Base-by-base conservation (phyloP, 1,284 basidiomycete genomes). In the Ganoderma meredithae region DNA sequence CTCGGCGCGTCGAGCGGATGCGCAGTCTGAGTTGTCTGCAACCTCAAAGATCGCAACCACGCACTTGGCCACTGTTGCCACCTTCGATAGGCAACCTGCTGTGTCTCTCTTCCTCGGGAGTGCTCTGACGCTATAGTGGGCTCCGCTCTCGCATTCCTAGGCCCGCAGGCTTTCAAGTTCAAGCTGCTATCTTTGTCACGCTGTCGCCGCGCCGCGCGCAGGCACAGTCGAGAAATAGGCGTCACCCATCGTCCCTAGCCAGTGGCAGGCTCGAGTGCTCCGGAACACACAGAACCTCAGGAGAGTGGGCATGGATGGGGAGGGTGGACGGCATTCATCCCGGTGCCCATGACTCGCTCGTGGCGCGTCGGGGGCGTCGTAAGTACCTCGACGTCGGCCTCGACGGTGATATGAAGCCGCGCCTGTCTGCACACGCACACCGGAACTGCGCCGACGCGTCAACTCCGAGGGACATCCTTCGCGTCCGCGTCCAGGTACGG, bases 141-240 rank as follows among this genome's bases (percentile, higher is more conserved):
- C 25, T 6, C 7, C 19, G 33, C 55, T 8, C 3, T 56, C 15
- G 55, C 12, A 36, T 27, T 22, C 33, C n/a, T 33, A 55, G 55
- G n/a, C 1, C 55, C 55, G 9, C 36, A 39, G 36, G 36, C 36
- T 39, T 39, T 39, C 36, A 36, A 36, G 33, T 25, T n/a, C 47
- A 25, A 22, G 31, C 27, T 39, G 6, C 33, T 39, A 58, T 58
- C 19, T 58, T 39, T 58, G 55, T 31, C 5, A 4, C 33, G 39
- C 17, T 33, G 55, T 9, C 31, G 55, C 33, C 55, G 33, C 33
- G 55, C 33, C 33, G 19, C 33, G 55, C 55, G n/a, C 36, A 58
- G 55, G 55, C 55, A 39, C 55, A 36, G 33, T 58, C 55, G 31
- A 39, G 55, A 58, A 58, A 12, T 33, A n/a, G 55, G 36, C 36